These are phyloP conservation scores for Setaria viridis DNA, from an alignment of 202 grass and related monocot species.

Conservation along the genomic window DNA sequence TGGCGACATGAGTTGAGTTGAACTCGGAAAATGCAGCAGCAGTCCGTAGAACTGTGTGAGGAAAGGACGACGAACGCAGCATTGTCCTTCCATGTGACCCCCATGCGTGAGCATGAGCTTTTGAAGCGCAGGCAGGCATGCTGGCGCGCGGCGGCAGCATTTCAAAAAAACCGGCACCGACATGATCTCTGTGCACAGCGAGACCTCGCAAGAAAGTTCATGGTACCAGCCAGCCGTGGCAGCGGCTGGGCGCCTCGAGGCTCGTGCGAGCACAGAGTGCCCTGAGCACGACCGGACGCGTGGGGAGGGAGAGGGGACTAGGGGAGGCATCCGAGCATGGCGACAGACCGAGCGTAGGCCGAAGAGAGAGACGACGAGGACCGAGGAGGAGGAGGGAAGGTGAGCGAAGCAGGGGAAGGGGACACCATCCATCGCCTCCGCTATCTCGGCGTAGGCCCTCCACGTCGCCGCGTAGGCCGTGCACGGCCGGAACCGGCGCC, in stretches of 20 bases:
- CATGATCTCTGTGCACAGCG: not conserved
- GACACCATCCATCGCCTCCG: not conserved
- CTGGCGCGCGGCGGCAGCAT: not conserved
- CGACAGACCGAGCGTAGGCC: not conserved
- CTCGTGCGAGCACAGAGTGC: not conserved
- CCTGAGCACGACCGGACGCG: conserved; percentile 1
- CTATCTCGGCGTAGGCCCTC: not conserved
- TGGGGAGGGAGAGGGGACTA: not conserved
- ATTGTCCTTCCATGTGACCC: not conserved
- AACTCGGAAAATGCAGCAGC: too few species aligned
- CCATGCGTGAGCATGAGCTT: not conserved
- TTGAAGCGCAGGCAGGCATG: not conserved
- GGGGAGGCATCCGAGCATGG: not conserved
- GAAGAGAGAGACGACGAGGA: not conserved
- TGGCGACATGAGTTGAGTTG: not conserved
- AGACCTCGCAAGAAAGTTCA: not conserved
- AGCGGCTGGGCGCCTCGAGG: not conserved
- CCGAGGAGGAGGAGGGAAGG: not conserved
- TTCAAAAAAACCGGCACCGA: not conserved
- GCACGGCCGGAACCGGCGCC: not conserved
- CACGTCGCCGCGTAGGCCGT: conserved; percentile 14
- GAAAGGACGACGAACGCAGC: too few species aligned
- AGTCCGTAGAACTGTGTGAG: too few species aligned
- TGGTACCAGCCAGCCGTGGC: conserved; percentile 1
- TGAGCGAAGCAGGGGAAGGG: not conserved